phyloP scores from a whole-genome alignment of 2,329 filamentous ascomycete species.

The Sclerotinia minor region DNA sequence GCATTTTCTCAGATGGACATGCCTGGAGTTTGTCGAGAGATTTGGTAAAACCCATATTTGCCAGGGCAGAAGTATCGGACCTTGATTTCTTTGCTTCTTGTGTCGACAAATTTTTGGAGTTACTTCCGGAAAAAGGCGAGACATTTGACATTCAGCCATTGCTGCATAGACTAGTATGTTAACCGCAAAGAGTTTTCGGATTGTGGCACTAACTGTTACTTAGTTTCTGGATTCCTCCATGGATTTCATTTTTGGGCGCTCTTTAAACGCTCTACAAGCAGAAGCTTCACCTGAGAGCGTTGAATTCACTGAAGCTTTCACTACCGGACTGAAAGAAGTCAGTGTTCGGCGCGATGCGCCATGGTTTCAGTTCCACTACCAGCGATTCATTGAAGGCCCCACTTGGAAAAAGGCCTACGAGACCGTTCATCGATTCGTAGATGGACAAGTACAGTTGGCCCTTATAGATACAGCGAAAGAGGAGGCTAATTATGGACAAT shows the following conservation, averaged over 20 bases:
- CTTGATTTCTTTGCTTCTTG: not conserved
- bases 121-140: slow-evolving; percentile 7
- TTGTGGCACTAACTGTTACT: not conserved
- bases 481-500: not conserved
- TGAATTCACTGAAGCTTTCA: slow-evolving; percentile 15
- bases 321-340: not conserved
- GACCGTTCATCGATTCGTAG: slow-evolving; percentile 21
- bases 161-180: slow-evolving; percentile 14
- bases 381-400: not conserved
- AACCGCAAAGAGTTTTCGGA: not conserved
- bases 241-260: slow-evolving; percentile 19
- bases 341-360: slow-evolving; percentile 4
- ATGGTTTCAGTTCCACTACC: not conserved
- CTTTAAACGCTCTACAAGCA: slow-evolving; percentile 1
- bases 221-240: slow-evolving; percentile 20
- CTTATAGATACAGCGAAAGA: slow-evolving; percentile 9
- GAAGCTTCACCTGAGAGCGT: slow-evolving; percentile 6
- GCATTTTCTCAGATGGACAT: slow-evolving; percentile 21
- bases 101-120: slow-evolving; percentile 11
- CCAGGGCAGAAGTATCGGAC: slow-evolving; percentile 18
- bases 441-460: slow-evolving; percentile 25
- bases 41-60: slow-evolving; percentile 21
- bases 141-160: slow-evolving; percentile 22
- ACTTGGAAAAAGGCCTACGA: slow-evolving; percentile 7
- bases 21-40: slow-evolving; percentile 21